Evolutionary conservation across 2,329 filamentous ascomycete species (phyloP).

Genomic region (Claviceps maximensis): DNA sequence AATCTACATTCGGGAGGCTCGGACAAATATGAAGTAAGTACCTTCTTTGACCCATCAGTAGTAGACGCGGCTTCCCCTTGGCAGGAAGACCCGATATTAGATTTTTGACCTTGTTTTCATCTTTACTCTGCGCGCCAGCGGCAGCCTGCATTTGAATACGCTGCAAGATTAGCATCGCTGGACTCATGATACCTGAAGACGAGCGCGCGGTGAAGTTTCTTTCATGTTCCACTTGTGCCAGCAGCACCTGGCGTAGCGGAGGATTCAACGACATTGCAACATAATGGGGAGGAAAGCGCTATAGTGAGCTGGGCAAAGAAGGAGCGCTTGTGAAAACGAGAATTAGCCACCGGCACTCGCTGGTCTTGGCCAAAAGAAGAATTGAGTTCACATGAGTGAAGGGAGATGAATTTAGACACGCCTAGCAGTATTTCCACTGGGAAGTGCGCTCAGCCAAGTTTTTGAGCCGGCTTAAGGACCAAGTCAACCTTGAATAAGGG

Average conservation of each 20-base stretch:
- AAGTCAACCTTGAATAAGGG: background rate
- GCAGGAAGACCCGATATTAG: conserved; percentile 31
- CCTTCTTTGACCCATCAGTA: conserved; percentile 94
- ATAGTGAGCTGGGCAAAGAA: background rate
- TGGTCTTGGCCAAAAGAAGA: background rate
- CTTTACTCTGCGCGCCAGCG: conserved; percentile 34
- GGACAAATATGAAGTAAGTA: conserved; percentile 27
- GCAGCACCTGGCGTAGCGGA: conserved; percentile 14
- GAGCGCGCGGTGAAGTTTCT: conserved; percentile 17
- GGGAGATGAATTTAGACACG: background rate
- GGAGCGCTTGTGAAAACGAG: no score
- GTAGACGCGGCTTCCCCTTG: conserved; percentile 66
- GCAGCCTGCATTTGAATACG: conserved; percentile 50
- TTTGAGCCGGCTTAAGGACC: background rate
- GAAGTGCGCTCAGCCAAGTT: background rate
- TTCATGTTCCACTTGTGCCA: conserved; percentile 13
- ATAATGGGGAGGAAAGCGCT: background rate
- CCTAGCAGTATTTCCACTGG: background rate
- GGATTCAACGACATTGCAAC: conserved; percentile 21
- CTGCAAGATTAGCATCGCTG: conserved; percentile 50
- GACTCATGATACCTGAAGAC: conserved; percentile 30
- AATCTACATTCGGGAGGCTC: background rate
- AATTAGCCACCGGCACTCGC: background rate
- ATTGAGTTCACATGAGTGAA: background rate
- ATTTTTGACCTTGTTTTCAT: conserved; percentile 32